Evolutionary conservation across 495 filamentous ascomycete species (phyloP), one percentile per base, ranked within the genome.

Genomic region (Usnea hakonensis): DNA sequence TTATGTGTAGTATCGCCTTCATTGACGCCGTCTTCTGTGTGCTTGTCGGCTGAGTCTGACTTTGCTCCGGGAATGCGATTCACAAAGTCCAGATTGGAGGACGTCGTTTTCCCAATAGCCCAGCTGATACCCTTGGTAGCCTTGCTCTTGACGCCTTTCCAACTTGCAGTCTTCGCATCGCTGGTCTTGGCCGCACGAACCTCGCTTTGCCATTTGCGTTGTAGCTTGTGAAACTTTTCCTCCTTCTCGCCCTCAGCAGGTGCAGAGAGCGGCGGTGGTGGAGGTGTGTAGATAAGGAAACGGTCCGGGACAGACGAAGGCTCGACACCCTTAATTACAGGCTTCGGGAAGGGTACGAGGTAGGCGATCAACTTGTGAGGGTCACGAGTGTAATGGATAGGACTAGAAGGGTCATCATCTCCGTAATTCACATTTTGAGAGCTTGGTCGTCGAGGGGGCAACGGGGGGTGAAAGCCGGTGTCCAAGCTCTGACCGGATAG

Each of bases 141-240:
- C 43, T 67, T 70, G 26, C 70, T 70, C 55, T 77, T 77, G 37
- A 75, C 64, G 32, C 74, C 75, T 52, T 75, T 73, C 74, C 72
- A 77, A 28, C 68, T 72, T 32, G 66, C 66, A 19, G 61, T 68
- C 43, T 73, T 71, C 13, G 71, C 68, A 9, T 71, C 69, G 57
- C 60, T 68, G 16, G 71, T 71, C 46, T 74, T 75, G 7, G 74
- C 75, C 50, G 65, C 66, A 13, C 74, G 73, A 5, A 77, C 73
- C 57, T 76, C 74, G 26, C 71, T 72, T 54, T 77, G 71, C 75
- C 75, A 77, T 65, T 71, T 71, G 10, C 75, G 67, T 62, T 75
- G 73, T 19, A 71, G 64, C 58, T 76, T 76, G 38, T 76, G 75
- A 35, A 73, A 55, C 23, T 71, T 67, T n/a, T 53, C 60, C 63